These are phyloP conservation scores for Phoma sp. DNA, from an alignment of 2,329 filamentous ascomycete genomes.

Conservation along the genomic window DNA sequence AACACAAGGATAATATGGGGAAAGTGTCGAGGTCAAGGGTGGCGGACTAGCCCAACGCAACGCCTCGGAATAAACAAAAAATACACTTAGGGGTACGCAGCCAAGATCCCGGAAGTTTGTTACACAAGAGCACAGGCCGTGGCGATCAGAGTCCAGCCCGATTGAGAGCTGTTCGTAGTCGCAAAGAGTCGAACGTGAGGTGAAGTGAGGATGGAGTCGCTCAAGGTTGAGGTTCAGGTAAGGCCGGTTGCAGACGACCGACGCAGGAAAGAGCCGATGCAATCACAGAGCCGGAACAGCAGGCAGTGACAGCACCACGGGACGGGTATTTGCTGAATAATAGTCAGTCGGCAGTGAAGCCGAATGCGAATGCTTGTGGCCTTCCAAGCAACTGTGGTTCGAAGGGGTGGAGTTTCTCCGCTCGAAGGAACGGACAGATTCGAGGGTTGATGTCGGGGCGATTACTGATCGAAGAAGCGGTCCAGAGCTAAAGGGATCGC, in stretches of 20 bases:
- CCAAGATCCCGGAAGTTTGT: neutral
- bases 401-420: neutral
- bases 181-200: neutral
- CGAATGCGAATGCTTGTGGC: too few species aligned
- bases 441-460: constrained; percentile 1
- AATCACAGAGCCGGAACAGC: neutral
- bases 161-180: neutral
- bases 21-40: neutral
- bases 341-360: too few species aligned
- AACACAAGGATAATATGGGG: neutral
- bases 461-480: constrained; percentile 15
- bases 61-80: constrained; percentile 13
- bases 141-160: neutral
- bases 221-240: neutral
- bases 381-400: neutral
- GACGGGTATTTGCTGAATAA: neutral
- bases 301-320: neutral
- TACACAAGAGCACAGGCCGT: constrained; percentile 4
- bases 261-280: neutral
- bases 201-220: neutral
- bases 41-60: constrained; percentile 12
- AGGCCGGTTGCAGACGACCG: constrained; percentile 1
- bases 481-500: neutral
- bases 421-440: neutral
- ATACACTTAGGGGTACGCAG: neutral